Evolutionary conservation across 2,329 filamentous ascomycete genomes (phyloP), one percentile per base, ranked within the genome.

Genomic region (Arthrobotrys sinensis): DNA sequence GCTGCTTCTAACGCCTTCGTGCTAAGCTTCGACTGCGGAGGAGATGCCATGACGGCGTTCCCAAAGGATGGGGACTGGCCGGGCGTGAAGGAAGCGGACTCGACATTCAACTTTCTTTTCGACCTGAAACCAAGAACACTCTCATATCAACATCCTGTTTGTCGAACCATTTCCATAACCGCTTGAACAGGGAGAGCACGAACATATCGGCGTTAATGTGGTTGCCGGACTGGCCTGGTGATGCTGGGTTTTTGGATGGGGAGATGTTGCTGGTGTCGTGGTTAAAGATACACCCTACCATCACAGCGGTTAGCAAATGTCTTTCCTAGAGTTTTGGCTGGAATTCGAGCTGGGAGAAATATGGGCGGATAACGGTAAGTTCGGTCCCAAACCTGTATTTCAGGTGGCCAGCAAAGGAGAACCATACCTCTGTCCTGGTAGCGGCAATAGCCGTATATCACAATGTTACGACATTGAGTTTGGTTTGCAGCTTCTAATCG

Each of bases 51-150:
- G 16, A 75, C 65, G 21, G 76, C 76, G 34, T 75, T 79, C 43
- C 53, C 63, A 63, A 79, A 79, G 24, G 76, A 79, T 19, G 76
- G 76, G 8, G 76, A 79, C 38, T 73, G 69, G n/a, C 76, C 76
- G 16, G 95, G 95, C 0, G 93, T 97, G 84, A 99, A 99, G 57
- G 95, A 93, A 11, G 96, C 95, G 7, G 96, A 98, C 82, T 98
- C 96, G 83, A 97, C 96, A 84, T 97, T 99, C 81, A 99, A 88
- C 32, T 91, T 87, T 84, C 94, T 96, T 85, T 93, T 93, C 67
- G 75, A 78, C 75, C 75, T 78, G 63, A 16, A 64, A 52, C 45
- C 21, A 57, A 46, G 48, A 40, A 50, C 34, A 65, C 48, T 68
- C 45, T 62, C 53, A 53, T 65, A 53, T 77, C 73, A 77, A 64